Base-by-base conservation (phyloP, 2,329 filamentous ascomycete genomes). In the Clonostachys rosea region DNA sequence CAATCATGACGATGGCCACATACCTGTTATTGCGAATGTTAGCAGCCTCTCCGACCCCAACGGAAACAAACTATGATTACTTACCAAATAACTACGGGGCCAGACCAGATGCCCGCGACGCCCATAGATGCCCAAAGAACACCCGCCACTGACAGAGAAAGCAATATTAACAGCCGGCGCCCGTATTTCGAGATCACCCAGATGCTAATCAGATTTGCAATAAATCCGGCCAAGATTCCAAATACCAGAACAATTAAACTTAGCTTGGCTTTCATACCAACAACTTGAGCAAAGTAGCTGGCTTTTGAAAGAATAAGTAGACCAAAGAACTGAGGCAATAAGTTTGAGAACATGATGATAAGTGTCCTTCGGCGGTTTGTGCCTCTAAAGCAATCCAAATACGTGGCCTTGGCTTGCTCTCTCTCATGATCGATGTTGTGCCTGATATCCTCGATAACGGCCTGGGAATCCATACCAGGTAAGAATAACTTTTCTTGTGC, bases 401-500 rank as follows among this genome's bases (percentile, higher is more conserved):
- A 77, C 0, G 66, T 67, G 8, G 16, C 20, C 12, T 14, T 39
- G 10, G 36, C 14, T 18, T 18, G 16, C 5, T 57, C 57, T 4
- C 54, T 55, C 6, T 68, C 63, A 46, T 72, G 65, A 50, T 75
- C 69, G 20, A 73, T 66, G 47, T 78, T 75, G n/a, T 67, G 62
- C 51, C 71, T 66, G 47, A 81, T 71, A 17, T 69, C 65, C 10
- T 62, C 56, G 7, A 75, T 59, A 1, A 69, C 67, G 53, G 63
- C 43, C 18, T 46, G 35, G 2, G 46, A 24, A 39, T 48, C 40
- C 12, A 43, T 36, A 6, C 43, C 20, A 14, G 43, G 43, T 0
- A 54, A 48, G 20, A 55, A 55, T 44, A 83, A 70, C 42, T 74
- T 71, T 44, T 65, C 66, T 55, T 79, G 73, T 13, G 75, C 68